Base-by-base conservation (phyloP, 805 yeast species). In the Ogataea trehaloabstinens region DNA sequence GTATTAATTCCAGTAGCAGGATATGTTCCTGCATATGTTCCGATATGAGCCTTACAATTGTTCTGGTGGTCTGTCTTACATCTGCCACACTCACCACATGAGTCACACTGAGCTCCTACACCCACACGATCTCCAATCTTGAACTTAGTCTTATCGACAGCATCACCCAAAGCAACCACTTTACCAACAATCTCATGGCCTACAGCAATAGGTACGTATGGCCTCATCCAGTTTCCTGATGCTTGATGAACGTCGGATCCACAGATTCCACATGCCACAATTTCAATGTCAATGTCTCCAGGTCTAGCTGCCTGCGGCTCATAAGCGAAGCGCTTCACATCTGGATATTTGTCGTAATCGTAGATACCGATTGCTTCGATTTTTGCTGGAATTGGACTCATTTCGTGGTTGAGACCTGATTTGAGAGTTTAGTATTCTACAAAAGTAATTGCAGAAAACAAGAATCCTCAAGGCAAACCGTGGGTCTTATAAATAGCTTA, bases 181-280 rank as follows among this genome's bases (percentile, higher is more conserved):
- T 49, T 52, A 15, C 76, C 76, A 13, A 72, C 58, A 47, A 72
- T 68, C 50, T 72, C 78, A 51, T 71, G 78, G 10, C 77, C 77
- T 13, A 67, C 72, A 17, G 31, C 64, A 21, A 52, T 44, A 27
- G 58, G 43, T 15, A 29, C 18, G 28, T 35, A 39, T 21, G 32
- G 28, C 18, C 31, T 28, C 13, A 38, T 70, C 80, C 80, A 75
- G 32, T 61, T 66, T 22, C 70, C 74, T 20, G 58, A 55, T 28
- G 68, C 66, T 16, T 66, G 60, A 52, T 76, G 82, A 38, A 71
- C 55, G 48, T 78, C 83, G 22, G 76, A 65, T 19, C 79, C 81
- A 58, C 83, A 78, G 6, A 78, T 56, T 31, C 75, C 74, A 58
- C 73, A 68, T 13, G 63, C 61, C 31, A 55, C 58, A 35, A 65